These are phyloP conservation scores for Diaporthe ampelina DNA, from an alignment of 2,329 filamentous ascomycete genomes.

Conservation along the genomic window DNA sequence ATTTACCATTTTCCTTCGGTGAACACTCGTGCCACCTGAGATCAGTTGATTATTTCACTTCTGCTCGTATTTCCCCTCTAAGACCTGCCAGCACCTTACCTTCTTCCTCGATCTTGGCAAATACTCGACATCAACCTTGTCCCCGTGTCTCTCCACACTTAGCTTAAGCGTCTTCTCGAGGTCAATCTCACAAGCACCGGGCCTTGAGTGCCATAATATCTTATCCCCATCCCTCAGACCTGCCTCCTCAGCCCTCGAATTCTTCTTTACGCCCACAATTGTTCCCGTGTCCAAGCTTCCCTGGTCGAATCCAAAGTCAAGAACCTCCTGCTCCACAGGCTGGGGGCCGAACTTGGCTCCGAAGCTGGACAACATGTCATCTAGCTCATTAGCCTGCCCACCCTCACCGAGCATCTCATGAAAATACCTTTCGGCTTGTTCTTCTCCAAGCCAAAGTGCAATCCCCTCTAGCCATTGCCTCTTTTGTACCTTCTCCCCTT, in stretches of 20 bases:
- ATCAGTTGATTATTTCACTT: neutral
- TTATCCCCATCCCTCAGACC: conserved; percentile 45
- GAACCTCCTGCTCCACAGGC: conserved; percentile 43
- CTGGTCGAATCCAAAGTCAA: conserved; percentile 47
- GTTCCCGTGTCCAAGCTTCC: conserved; percentile 42
- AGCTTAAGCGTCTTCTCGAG: conserved; percentile 43
- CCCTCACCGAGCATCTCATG: conserved; percentile 26
- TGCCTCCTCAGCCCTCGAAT: conserved; percentile 45
- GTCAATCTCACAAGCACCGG: conserved; percentile 45
- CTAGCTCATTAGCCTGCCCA: conserved; percentile 36
- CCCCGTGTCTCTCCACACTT: conserved; percentile 40
- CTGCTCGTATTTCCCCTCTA: conserved; percentile 9
- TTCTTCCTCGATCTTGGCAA: conserved; percentile 44
- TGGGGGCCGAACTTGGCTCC: conserved; percentile 39
- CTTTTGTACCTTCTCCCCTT: conserved; percentile 22
- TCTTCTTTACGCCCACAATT: conserved; percentile 42
- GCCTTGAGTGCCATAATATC: conserved; percentile 41
- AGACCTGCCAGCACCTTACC: conserved; percentile 43
- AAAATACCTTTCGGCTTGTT: conserved; percentile 21
- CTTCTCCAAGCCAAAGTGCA: conserved; percentile 35
- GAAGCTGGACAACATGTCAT: conserved; percentile 40
- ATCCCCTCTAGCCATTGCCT: conserved; percentile 31
- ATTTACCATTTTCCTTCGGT: neutral
- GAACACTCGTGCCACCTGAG: neutral
- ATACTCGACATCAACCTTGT: conserved; percentile 40